These are phyloP conservation scores for Penicillium riverlandense DNA, from an alignment of 495 filamentous ascomycete genomes.

Conservation along the genomic window DNA sequence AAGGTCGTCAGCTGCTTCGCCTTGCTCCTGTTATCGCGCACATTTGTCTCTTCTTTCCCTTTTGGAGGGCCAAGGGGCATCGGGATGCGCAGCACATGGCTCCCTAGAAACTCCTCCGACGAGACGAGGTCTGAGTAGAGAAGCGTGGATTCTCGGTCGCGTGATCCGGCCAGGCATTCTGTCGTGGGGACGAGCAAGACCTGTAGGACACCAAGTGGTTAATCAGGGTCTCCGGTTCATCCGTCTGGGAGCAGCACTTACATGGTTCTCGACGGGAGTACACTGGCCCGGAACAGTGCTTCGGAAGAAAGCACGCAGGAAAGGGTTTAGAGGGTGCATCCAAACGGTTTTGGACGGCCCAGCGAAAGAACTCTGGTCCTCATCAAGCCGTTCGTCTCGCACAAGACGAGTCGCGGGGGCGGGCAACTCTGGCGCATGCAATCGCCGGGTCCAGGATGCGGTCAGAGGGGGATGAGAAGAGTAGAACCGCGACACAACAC, in stretches of 20 bases:
- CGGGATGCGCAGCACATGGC: slow-evolving; percentile 89
- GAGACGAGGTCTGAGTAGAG: slow-evolving; percentile 72
- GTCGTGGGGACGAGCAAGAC: slow-evolving; percentile 91
- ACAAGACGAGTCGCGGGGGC: slow-evolving; percentile 21
- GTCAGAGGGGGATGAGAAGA: not conserved
- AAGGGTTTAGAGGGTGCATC: slow-evolving; percentile 99
- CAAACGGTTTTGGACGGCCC: slow-evolving; percentile 54
- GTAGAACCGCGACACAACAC: not conserved
- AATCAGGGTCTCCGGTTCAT: slow-evolving; percentile 11
- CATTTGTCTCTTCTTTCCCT: slow-evolving; percentile 64
- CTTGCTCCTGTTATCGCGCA: slow-evolving; percentile 87
- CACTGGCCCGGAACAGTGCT: slow-evolving; percentile 91
- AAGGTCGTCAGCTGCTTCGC: slow-evolving; percentile 86
- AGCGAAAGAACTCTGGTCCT: slow-evolving; percentile 22
- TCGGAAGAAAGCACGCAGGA: slow-evolving; percentile 96
- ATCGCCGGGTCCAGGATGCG: slow-evolving; percentile 17
- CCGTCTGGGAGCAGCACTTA: slow-evolving; percentile 28
- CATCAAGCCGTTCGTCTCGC: slow-evolving; percentile 35
- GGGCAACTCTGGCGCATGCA: slow-evolving; percentile 31
- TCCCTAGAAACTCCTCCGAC: slow-evolving; percentile 90
- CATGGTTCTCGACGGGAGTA: slow-evolving; percentile 83
- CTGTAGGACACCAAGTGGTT: slow-evolving; percentile 29
- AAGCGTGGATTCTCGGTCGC: slow-evolving; percentile 79
- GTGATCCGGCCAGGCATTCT: slow-evolving; percentile 78
- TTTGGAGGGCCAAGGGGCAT: slow-evolving; percentile 41